These are phyloP conservation scores for Geotrichum reessii DNA, from an alignment of 1,139 yeast genomes.

Conservation along the genomic window DNA sequence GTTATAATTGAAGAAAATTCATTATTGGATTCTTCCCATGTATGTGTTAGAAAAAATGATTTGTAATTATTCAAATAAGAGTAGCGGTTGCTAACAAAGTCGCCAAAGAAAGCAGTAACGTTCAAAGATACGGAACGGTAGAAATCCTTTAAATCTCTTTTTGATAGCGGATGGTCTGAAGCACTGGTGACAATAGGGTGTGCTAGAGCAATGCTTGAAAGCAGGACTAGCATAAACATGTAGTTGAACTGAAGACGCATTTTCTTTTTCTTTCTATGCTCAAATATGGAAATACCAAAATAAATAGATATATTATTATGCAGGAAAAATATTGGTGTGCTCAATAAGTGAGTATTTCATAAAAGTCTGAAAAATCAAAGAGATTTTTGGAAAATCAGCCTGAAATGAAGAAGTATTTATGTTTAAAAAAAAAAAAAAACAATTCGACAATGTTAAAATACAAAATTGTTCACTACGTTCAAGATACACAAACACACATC, in stretches of 20 bases:
- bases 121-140: slow-evolving; percentile 9
- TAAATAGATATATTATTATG: too few relatives aligned
- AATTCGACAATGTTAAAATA: too few relatives aligned
- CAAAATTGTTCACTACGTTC: too few relatives aligned
- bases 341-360: too few relatives aligned
- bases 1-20: slow-evolving; percentile 15
- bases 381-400: too few relatives aligned
- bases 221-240: not conserved
- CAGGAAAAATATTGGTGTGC: too few relatives aligned
- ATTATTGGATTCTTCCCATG: slow-evolving; percentile 1
- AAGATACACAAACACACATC: too few relatives aligned
- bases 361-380: too few relatives aligned
- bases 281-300: too few relatives aligned
- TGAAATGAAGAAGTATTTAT: not conserved
- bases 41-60: slow-evolving; percentile 16
- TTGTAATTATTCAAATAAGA: slow-evolving; percentile 12
- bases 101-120: slow-evolving; percentile 15
- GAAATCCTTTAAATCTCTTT: slow-evolving; percentile 10
- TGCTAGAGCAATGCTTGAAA: not conserved
- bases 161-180: not conserved
- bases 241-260: not conserved
- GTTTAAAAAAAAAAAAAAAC: too few relatives aligned
- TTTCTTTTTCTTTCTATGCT: too few relatives aligned
- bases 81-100: slow-evolving; percentile 16
- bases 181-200: not conserved